Conservation (phyloP, 148 eudicot species). For the Polygonum maritimum region DNA sequence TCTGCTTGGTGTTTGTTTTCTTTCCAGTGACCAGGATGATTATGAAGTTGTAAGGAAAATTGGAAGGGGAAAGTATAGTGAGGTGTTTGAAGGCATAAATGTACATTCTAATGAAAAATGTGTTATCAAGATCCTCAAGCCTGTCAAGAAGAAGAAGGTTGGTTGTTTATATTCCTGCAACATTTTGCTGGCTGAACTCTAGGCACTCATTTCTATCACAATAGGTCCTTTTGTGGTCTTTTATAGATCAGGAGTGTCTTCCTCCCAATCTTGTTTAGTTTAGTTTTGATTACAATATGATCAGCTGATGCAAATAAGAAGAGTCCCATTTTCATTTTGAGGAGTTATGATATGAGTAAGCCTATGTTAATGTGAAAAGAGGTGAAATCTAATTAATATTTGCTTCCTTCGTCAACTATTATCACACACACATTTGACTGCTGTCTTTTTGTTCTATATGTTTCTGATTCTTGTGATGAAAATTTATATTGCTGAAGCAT, state of each 20-base stretch:
- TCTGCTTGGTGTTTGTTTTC: background rate
- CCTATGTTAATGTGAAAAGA: background rate
- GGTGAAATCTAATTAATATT: background rate
- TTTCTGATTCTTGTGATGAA: background rate
- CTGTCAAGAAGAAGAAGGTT: conserved; percentile 97
- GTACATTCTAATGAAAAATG: conserved; percentile 78
- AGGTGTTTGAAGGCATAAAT: conserved; percentile 91
- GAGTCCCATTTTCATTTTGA: background rate
- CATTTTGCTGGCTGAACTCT: background rate
- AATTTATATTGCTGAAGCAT: background rate
- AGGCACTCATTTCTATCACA: background rate
- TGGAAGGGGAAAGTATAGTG: conserved; percentile 98
- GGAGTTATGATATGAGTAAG: background rate
- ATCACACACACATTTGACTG: background rate
- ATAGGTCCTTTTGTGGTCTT: background rate
- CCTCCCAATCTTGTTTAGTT: background rate
- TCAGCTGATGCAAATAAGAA: background rate
- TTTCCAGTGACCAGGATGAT: conserved; percentile 85
- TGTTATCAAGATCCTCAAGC: conserved; percentile 88
- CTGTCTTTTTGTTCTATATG: background rate
- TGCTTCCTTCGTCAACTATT: background rate
- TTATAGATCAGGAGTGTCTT: background rate
- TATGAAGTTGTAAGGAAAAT: conserved; percentile 96
- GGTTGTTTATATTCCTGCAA: conserved; percentile 1
- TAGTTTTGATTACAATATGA: background rate